These are phyloP conservation scores for Gloeophyllum trabeum DNA, from an alignment of 768 basidiomycete species.

Conservation along the genomic window DNA sequence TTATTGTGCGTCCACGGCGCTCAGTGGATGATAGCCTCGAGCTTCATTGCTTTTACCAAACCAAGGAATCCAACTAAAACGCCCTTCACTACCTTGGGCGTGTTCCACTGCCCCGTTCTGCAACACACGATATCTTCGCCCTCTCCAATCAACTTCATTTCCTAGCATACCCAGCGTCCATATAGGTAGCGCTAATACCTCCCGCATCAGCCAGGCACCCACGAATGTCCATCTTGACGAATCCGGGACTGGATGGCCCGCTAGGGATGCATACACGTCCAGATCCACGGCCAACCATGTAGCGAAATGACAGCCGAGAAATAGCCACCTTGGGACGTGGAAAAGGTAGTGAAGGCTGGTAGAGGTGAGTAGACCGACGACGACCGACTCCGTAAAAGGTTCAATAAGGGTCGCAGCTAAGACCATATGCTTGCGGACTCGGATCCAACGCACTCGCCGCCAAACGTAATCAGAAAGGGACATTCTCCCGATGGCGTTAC, in stretches of 20 bases:
- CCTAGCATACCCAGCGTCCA: conserved; percentile 78
- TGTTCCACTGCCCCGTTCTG: conserved; percentile 57
- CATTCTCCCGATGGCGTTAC: conserved; percentile 87
- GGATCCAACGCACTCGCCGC: conserved; percentile 91
- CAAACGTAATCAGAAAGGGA: conserved; percentile 73
- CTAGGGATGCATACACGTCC: conserved; percentile 70
- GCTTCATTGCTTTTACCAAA: too few relatives aligned
- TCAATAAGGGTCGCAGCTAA: conserved; percentile 78
- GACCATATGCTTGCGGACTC: conserved; percentile 93
- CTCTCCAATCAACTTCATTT: conserved; percentile 79
- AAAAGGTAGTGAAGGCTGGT: conserved; percentile 40
- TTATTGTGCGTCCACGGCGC: too few relatives aligned
- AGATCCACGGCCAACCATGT: conserved; percentile 75
- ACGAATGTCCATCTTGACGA: conserved; percentile 48
- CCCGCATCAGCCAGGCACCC: conserved; percentile 69
- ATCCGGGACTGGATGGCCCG: conserved; percentile 46
- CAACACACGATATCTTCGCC: conserved; percentile 62
- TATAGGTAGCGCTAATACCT: conserved; percentile 80
- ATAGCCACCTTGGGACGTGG: conserved; percentile 36
- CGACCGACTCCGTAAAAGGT: conserved; percentile 83
- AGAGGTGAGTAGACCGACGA: conserved; percentile 56
- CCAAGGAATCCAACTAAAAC: too few relatives aligned
- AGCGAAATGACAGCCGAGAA: conserved; percentile 46
- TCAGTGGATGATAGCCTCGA: too few relatives aligned
- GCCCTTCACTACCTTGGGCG: too few relatives aligned